A percentile compares a stretch with the other conserved stretches of the same genome.
Conservation (phyloP, 2,329 filamentous ascomycete genomes). For the Chrysosporium queenslandicum region DNA sequence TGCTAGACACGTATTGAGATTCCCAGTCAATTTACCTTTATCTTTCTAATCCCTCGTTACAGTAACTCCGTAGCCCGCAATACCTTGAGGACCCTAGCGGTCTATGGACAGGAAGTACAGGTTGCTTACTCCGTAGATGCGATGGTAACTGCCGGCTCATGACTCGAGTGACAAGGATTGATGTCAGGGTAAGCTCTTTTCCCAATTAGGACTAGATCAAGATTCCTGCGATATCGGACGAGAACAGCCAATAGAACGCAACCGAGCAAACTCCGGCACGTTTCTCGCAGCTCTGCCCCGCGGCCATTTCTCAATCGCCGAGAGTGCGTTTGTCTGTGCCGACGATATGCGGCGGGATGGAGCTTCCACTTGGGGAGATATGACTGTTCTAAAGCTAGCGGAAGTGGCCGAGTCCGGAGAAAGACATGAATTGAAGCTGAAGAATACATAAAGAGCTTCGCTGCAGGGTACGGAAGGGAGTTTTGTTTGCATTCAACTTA, state of each 20-base stretch:
- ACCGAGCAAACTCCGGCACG: neutral
- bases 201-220: too few species aligned
- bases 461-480: neutral
- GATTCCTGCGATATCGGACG: slow-evolving; percentile 4
- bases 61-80: too few species aligned
- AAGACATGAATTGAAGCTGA: neutral
- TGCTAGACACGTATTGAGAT: neutral
- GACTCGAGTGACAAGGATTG: too few species aligned
- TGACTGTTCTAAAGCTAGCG: neutral
- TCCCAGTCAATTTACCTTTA: neutral
- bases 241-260: neutral
- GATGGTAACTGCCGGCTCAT: too few species aligned
- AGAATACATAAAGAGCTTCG: neutral
- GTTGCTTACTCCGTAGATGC: too few species aligned
- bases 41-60: too few species aligned
- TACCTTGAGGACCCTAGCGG: too few species aligned
- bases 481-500: too few species aligned
- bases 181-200: neutral
- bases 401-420: neutral
- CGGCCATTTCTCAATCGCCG: neutral
- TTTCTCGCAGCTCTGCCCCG: neutral
- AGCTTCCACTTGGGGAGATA: neutral
- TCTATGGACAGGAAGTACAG: too few species aligned
- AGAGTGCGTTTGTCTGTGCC: neutral
- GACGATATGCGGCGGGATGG: slow-evolving; percentile 4